Conservation (phyloP, 495 filamentous ascomycete species). For the Talaromyces nanjingensis region DNA sequence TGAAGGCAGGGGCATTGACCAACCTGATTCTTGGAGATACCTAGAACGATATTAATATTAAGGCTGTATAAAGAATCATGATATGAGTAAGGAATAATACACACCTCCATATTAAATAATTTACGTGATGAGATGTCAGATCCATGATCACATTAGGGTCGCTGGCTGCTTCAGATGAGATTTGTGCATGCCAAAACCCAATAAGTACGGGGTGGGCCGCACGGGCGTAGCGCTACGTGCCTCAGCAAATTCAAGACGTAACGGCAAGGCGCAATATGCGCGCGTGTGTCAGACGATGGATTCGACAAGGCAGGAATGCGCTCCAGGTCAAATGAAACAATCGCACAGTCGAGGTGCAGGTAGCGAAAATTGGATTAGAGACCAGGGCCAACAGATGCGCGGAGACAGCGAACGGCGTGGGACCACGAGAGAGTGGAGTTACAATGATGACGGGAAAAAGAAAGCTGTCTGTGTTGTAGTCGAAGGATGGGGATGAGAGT, state of each 20-base stretch:
- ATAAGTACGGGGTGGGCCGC: conserved; percentile 4
- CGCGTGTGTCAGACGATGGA: neutral
- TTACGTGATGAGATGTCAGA: conserved; percentile 88
- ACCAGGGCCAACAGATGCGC: conserved; percentile 20
- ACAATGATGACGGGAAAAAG: conserved; percentile 10
- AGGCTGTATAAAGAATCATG: conserved; percentile 8
- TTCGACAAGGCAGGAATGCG: neutral
- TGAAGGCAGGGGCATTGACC: conserved; percentile 29
- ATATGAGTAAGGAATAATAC: conserved; percentile 30
- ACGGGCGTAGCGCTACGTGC: conserved; percentile 8
- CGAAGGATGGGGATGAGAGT: neutral
- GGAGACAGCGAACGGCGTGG: conserved; percentile 12
- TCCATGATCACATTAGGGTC: conserved; percentile 39
- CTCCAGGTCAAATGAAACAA: neutral
- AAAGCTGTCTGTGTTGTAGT: neutral
- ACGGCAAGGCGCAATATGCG: neutral
- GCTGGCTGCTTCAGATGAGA: neutral
- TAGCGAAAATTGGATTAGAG: conserved; percentile 17
- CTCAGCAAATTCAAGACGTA: neutral
- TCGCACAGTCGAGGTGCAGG: conserved; percentile 21
- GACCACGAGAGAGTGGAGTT: conserved; percentile 18
- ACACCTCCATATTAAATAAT: conserved; percentile 98
- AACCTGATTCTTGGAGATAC: conserved; percentile 87
- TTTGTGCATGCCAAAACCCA: conserved; percentile 10
- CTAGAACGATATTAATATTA: conserved; percentile 31